These are phyloP conservation scores for Gilbertella persicaria DNA, from an alignment of 371 early-diverging fungal species.

Conservation along the genomic window DNA sequence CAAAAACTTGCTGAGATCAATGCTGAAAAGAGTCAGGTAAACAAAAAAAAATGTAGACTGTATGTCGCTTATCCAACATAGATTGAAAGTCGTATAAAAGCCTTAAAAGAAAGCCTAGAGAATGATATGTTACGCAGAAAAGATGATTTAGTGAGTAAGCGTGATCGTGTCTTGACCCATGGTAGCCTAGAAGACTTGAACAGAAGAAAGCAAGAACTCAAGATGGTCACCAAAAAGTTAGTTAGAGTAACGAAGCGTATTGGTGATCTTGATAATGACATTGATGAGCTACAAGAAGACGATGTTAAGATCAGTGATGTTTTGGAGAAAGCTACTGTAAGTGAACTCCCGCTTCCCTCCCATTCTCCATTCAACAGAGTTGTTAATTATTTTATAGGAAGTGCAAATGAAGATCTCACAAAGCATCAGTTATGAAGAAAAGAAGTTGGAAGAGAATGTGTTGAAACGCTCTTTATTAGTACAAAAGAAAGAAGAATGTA, in stretches of 20 bases:
- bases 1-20: slow-evolving; percentile 45
- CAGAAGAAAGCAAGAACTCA: slow-evolving; percentile 59
- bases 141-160: slow-evolving; percentile 56
- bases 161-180: slow-evolving; percentile 46
- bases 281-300: slow-evolving; percentile 40
- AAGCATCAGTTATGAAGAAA: slow-evolving; percentile 51
- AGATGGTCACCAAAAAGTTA: slow-evolving; percentile 45
- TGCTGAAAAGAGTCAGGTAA: slow-evolving; percentile 43
- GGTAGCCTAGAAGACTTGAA: slow-evolving; percentile 34
- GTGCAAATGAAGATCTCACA: slow-evolving; percentile 24
- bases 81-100: slow-evolving; percentile 68
- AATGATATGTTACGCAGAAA: slow-evolving; percentile 63
- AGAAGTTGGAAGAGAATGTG: slow-evolving; percentile 74
- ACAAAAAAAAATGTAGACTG: neutral
- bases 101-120: slow-evolving; percentile 72
- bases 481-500: slow-evolving; percentile 87
- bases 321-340: slow-evolving; percentile 63
- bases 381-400: slow-evolving; percentile 16
- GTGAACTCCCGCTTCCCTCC: too few species aligned
- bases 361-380: too few species aligned
- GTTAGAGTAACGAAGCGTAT: slow-evolving; percentile 31
- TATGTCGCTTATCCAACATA: slow-evolving; percentile 13
- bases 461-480: slow-evolving; percentile 74
- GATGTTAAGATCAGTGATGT: slow-evolving; percentile 34
- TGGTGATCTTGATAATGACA: slow-evolving; percentile 40